Evolutionary conservation across 2,329 filamentous ascomycete genomes (phyloP).

Genomic region (Exophiala bonariae): DNA sequence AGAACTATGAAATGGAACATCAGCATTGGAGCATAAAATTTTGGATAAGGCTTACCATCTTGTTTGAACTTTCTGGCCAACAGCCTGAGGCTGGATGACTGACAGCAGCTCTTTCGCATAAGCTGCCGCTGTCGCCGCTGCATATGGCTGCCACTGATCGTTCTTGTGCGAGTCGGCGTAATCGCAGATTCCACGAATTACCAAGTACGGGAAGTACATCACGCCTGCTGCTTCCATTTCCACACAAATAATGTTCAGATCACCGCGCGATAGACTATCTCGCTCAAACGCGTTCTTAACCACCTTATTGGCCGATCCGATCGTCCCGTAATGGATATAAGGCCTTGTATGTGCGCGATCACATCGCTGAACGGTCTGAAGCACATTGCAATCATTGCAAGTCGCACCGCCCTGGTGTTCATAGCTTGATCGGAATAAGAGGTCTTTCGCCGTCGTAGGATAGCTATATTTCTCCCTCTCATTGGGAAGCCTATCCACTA

Average conservation of each 20-base stretch:
- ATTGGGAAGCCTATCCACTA: background rate
- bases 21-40: too few species aligned
- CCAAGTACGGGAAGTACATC: conserved; percentile 14
- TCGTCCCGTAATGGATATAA: conserved; percentile 28
- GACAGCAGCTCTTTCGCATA: conserved; percentile 14
- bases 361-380: background rate
- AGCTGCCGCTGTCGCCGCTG: conserved; percentile 10
- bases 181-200: conserved; percentile 17
- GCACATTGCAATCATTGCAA: too few species aligned
- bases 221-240: conserved; percentile 15
- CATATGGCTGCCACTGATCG: conserved; percentile 10
- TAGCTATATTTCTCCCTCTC: background rate
- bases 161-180: conserved; percentile 18
- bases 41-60: too few species aligned
- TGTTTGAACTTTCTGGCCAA: too few species aligned
- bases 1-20: too few species aligned
- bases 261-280: conserved; percentile 7
- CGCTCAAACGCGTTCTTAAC: conserved; percentile 22
- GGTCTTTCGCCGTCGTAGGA: too few species aligned
- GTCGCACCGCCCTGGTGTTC: too few species aligned
- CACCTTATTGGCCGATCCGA: conserved; percentile 31
- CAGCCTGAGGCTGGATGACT: background rate
- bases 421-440: too few species aligned
- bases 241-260: conserved; percentile 2
- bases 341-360: background rate